A percentile compares a stretch with the other conserved stretches of the same genome.
Evolutionary conservation across 805 yeast genomes (phyloP).

Genomic region (Saccharomycopsis amapae): DNA sequence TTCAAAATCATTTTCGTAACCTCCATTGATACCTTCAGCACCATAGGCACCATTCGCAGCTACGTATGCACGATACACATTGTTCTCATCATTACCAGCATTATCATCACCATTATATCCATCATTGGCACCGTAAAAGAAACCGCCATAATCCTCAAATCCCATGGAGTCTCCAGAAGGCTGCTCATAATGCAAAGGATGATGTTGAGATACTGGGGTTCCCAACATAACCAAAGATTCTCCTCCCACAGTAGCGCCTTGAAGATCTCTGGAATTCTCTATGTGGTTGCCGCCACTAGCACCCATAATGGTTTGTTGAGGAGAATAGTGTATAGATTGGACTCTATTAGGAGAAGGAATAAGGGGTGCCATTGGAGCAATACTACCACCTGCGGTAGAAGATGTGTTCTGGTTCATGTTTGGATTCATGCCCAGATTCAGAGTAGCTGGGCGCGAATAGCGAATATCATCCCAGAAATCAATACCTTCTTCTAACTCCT

Average conservation of each 20-base stretch:
- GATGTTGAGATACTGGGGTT: slow-evolving; percentile 51
- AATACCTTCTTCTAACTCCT: slow-evolving; percentile 16
- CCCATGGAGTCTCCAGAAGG: too few relatives aligned
- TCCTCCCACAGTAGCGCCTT: slow-evolving; percentile 1
- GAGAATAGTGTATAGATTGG: too few relatives aligned
- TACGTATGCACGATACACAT: neutral
- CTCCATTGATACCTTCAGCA: too few relatives aligned
- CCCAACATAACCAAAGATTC: slow-evolving; percentile 16
- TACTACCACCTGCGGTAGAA: neutral
- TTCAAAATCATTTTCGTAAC: slow-evolving; percentile 9
- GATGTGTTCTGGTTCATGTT: neutral
- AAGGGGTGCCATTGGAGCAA: neutral
- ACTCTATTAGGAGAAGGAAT: too few relatives aligned
- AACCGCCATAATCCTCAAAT: neutral
- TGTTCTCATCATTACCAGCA: neutral
- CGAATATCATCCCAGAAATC: slow-evolving; percentile 20
- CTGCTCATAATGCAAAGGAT: slow-evolving; percentile 43
- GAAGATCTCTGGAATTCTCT: too few relatives aligned
- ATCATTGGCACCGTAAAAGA: slow-evolving; percentile 11
- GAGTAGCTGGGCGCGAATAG: neutral
- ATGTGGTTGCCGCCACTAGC: too few relatives aligned
- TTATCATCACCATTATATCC: slow-evolving; percentile 1
- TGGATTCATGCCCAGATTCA: neutral
- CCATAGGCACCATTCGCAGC: slow-evolving; percentile 3
- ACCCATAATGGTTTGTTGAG: too few relatives aligned